These are phyloP conservation scores for Mucor indicus DNA, from an alignment of 371 early-diverging fungal species.

Conservation along the genomic window DNA sequence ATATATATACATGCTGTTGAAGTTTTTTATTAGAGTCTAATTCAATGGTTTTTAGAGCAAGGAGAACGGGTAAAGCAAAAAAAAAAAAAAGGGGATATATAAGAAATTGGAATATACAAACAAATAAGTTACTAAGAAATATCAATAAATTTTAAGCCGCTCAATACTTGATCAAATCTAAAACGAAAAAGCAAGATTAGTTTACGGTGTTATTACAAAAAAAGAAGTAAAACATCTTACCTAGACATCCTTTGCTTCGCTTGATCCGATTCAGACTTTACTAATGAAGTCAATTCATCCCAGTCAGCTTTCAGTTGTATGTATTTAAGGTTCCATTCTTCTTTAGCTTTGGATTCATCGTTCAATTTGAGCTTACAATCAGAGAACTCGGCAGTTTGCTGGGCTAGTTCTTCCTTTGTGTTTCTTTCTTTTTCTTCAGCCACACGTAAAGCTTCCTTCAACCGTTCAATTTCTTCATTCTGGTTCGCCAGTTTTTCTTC, in stretches of 20 bases:
- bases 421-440: conserved; percentile 7
- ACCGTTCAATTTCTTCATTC: conserved; percentile 4
- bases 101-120: no score
- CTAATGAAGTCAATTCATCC: conserved; percentile 18
- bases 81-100: no score
- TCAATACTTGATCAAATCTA: conserved; percentile 24
- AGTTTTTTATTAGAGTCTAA: no score
- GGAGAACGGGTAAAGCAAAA: no score
- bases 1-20: no score
- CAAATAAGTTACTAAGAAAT: no score
- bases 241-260: conserved; percentile 21
- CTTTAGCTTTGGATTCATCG: neutral
- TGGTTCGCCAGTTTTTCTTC: neutral
- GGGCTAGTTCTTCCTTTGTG: neutral
- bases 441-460: conserved; percentile 2
- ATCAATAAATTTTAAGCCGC: conserved; percentile 7
- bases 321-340: conserved; percentile 13
- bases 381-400: neutral
- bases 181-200: neutral
- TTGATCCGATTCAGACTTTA: conserved; percentile 25
- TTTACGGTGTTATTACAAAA: no score
- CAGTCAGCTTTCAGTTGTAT: conserved; percentile 23
- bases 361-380: conserved; percentile 4
- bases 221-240: conserved; percentile 15
- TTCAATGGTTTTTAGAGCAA: no score